phyloP scores from a whole-genome alignment of 176 grass and related monocot species.

The sorghum (Sorghum bicolor) region DNA sequence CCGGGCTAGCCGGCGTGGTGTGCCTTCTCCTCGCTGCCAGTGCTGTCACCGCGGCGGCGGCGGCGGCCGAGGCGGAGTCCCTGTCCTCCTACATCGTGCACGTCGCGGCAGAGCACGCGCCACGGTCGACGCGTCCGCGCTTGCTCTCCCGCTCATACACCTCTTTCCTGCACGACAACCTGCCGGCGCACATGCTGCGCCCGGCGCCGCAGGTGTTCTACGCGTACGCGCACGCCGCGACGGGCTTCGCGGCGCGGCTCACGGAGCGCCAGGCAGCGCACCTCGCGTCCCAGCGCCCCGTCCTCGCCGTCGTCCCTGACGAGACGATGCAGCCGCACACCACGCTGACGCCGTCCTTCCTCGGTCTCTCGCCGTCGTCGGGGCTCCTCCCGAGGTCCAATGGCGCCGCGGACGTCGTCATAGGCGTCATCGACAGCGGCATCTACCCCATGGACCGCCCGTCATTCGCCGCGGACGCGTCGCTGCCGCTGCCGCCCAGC shows the following conservation, averaged over 20 bases:
- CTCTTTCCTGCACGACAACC: background rate
- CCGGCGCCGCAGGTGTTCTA: conserved; percentile 7
- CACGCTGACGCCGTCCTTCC: conserved; percentile 31
- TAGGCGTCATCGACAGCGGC: background rate
- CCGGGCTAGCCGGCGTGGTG: background rate
- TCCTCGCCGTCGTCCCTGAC: conserved; percentile 23
- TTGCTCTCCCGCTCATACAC: background rate
- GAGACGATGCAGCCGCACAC: background rate
- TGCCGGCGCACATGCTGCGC: background rate
- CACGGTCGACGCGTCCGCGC: background rate
- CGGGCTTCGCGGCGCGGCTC: conserved; percentile 26
- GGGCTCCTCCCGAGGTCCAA: background rate
- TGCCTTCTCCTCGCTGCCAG: background rate
- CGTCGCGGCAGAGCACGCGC: background rate
- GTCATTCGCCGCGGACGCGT: conserved; percentile 21
- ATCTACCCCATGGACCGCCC: conserved; percentile 24
- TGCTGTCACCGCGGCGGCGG: too few species aligned
- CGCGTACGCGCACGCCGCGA: conserved; percentile 28
- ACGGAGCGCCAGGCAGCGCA: background rate
- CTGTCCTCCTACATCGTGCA: background rate
- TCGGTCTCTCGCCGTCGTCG: background rate
- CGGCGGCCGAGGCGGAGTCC: too few species aligned
- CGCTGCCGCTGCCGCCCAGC: background rate
- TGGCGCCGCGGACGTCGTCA: conserved; percentile 1
- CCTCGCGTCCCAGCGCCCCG: background rate